Evolutionary conservation across 768 basidiomycete genomes (phyloP).

Genomic region (Suillus decipiens): DNA sequence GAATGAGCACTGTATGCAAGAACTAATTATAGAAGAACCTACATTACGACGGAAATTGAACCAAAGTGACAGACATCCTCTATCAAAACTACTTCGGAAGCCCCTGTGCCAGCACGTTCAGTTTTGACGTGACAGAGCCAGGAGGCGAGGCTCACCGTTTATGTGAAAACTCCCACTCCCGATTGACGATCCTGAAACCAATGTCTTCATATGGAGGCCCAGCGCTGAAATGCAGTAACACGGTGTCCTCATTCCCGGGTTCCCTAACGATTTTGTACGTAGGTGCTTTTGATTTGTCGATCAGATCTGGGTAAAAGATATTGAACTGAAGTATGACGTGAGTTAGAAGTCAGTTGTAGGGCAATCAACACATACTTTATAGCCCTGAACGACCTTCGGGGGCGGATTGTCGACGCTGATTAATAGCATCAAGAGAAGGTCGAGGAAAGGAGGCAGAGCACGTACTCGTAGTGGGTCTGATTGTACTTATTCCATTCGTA

Average conservation of each 20-base stretch:
- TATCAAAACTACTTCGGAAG: conserved; percentile 95
- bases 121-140: conserved; percentile 20
- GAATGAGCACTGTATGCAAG: conserved; percentile 19
- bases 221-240: conserved; percentile 89
- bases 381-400: conserved; percentile 98
- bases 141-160: conserved; percentile 61
- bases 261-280: conserved; percentile 96
- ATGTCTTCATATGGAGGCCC: conserved; percentile 99
- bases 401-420: conserved; percentile 95
- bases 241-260: conserved; percentile 93
- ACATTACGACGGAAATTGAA: conserved; percentile 96
- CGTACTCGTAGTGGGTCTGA: conserved; percentile 97
- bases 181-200: conserved; percentile 95
- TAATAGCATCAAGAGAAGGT: conserved; percentile 18
- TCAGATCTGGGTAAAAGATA: conserved; percentile 98
- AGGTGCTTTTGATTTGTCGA: conserved; percentile 96
- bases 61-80: conserved; percentile 94
- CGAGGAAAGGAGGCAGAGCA: conserved; percentile 9
- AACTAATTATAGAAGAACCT: conserved; percentile 35
- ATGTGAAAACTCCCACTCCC: conserved; percentile 98
- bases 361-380: conserved; percentile 61
- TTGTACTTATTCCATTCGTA: conserved; percentile 99
- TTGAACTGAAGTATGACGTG: conserved; percentile 61
- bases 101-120: conserved; percentile 52
- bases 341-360: conserved; percentile 10